These are phyloP conservation scores for Tuber magnatum DNA, from an alignment of 495 filamentous ascomycete genomes.

Conservation along the genomic window DNA sequence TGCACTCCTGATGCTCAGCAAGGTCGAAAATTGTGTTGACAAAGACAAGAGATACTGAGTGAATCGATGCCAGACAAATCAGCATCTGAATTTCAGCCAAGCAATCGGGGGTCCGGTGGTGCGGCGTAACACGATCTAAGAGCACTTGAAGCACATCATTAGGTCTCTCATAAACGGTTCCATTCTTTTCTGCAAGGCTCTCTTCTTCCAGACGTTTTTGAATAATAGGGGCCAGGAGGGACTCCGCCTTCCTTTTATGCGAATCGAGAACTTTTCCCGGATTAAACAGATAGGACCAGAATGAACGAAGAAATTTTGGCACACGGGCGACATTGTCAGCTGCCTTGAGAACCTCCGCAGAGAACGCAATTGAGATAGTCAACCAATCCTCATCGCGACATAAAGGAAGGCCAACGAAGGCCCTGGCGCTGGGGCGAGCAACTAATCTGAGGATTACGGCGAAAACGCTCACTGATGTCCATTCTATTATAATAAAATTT, in stretches of 20 bases:
- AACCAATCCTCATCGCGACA: slow-evolving; percentile 54
- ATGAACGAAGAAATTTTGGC: slow-evolving; percentile 42
- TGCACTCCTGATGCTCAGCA: slow-evolving; percentile 46
- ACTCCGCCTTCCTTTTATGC: slow-evolving; percentile 10
- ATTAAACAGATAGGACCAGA: slow-evolving; percentile 30
- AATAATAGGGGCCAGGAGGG: slow-evolving; percentile 32
- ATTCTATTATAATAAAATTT: slow-evolving; percentile 34
- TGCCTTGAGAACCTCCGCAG: slow-evolving; percentile 48
- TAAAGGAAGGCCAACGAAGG: slow-evolving; percentile 53
- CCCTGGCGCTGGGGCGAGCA: slow-evolving; percentile 52
- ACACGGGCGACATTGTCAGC: slow-evolving; percentile 41
- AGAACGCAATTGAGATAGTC: slow-evolving; percentile 52
- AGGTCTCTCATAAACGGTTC: slow-evolving; percentile 23
- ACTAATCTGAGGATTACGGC: slow-evolving; percentile 47
- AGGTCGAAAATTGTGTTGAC: slow-evolving; percentile 47
- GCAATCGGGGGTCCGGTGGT: background rate
- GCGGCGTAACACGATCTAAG: slow-evolving; percentile 22
- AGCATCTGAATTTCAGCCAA: slow-evolving; percentile 35
- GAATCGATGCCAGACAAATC: slow-evolving; percentile 41
- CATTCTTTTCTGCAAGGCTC: slow-evolving; percentile 20
- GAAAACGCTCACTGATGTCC: slow-evolving; percentile 45
- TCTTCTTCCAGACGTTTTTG: slow-evolving; percentile 17
- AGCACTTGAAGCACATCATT: slow-evolving; percentile 43
- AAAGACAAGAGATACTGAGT: slow-evolving; percentile 38
- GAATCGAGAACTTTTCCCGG: background rate